Percentiles rank a stretch among this genome's conserved stretches.
These are phyloP conservation scores for Lecanicillium sp. DNA, from an alignment of 2,329 filamentous ascomycete genomes.

Conservation along the genomic window DNA sequence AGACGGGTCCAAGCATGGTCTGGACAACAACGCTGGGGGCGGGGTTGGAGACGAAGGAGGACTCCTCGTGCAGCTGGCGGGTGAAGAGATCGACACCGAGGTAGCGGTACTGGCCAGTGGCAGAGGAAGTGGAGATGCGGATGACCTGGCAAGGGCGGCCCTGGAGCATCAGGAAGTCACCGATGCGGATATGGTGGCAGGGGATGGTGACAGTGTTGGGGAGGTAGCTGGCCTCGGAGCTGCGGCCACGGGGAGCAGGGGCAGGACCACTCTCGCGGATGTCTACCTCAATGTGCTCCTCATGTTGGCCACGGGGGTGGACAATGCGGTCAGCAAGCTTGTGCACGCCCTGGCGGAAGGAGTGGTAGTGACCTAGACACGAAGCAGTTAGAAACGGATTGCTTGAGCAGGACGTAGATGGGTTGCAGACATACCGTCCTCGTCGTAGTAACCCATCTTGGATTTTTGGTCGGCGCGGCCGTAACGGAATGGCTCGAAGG, in stretches of 20 bases:
- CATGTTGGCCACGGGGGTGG: slow-evolving; percentile 41
- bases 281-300: slow-evolving; percentile 47
- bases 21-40: slow-evolving; percentile 94
- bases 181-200: slow-evolving; percentile 98
- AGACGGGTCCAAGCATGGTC: slow-evolving; percentile 98
- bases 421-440: slow-evolving; percentile 44
- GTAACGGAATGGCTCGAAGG: slow-evolving; percentile 49
- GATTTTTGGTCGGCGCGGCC: slow-evolving; percentile 37
- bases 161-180: slow-evolving; percentile 97
- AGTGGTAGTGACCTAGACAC: slow-evolving; percentile 50
- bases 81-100: slow-evolving; percentile 99
- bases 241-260: slow-evolving; percentile 25
- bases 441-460: slow-evolving; percentile 63
- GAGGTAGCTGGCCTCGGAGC: slow-evolving; percentile 29
- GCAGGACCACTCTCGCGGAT: slow-evolving; percentile 26
- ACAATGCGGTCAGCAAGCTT: slow-evolving; percentile 52
- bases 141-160: slow-evolving; percentile 99
- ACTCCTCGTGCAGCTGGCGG: slow-evolving; percentile 99
- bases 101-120: slow-evolving; percentile 99
- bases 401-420: slow-evolving; percentile 4
- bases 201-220: slow-evolving; percentile 95
- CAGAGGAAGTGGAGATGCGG: slow-evolving; percentile 95
- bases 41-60: slow-evolving; percentile 94
- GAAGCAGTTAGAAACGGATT: background rate
- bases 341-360: slow-evolving; percentile 49